Base-by-base conservation (phyloP, 2,329 filamentous ascomycete species). In the Claviceps sp. region DNA sequence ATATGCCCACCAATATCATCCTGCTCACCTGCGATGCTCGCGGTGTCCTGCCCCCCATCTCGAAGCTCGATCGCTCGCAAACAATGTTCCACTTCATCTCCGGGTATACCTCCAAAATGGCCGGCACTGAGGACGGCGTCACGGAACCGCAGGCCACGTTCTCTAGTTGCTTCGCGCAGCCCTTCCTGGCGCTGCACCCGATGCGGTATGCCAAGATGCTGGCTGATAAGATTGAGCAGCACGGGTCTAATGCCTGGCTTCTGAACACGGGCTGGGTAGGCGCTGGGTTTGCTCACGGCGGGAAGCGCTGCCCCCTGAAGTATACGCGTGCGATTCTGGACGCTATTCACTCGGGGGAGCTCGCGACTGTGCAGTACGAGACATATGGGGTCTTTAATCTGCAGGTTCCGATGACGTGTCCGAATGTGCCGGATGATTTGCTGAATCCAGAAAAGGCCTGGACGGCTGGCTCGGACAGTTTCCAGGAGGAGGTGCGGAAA, bases 81-180 rank as follows among this genome's bases (percentile, higher is more conserved):
- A 95, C 89, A 70, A 97, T 98, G 91, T 98, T 97, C 85, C 93
- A 98, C 80, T 98, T 98, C 83, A 98, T 98, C 73, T 95, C 88
- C 18, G 93, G 93, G 62, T 98, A 98, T 80, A 98, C 93, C 58
- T 97, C 91, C 67, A 98, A 98, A 84, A 98, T 98, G 93, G 93
- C 93, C 59, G 93, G 93, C 65, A 98, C 93, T 37, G 93, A 98
- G 75, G 89, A 96, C 59, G 93, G 93, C 65, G 83, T 98, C 59
- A 94, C 87, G 9, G 93, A 98, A 75, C 93, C 93, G 58, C 89
- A 97, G 74, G 93, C 93, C 24, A 98, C 93, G 64, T 98, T 98
- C 83, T 97, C 90, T 26, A 94, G 90, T 50, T 98, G 93, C 82
- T 98, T 98, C 73, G 93, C 93, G 52, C 93, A 98, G 75, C 93